These are phyloP conservation scores for Clonostachys rhizophaga DNA, from an alignment of 2,329 filamentous ascomycete species.

Conservation along the genomic window DNA sequence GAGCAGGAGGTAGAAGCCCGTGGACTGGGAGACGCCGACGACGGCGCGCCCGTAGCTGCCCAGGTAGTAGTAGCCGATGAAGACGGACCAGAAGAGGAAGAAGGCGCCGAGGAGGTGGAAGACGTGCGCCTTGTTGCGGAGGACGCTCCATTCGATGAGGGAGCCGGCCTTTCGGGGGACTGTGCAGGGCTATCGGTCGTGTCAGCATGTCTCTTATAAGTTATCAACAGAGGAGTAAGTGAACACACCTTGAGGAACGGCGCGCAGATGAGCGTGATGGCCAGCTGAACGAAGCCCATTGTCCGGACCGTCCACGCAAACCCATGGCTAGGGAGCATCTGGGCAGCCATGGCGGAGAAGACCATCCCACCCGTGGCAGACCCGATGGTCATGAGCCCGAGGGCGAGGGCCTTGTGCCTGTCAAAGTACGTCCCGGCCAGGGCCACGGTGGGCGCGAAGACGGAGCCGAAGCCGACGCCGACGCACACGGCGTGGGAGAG, in stretches of 20 bases:
- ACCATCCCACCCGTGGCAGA: slow-evolving; percentile 11
- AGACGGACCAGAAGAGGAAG: slow-evolving; percentile 27
- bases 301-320: not conserved
- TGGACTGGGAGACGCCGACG: slow-evolving; percentile 33
- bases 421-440: slow-evolving; percentile 23
- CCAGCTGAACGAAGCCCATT: slow-evolving; percentile 9
- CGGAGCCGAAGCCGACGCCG: slow-evolving; percentile 24
- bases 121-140: slow-evolving; percentile 30
- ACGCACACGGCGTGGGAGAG: slow-evolving; percentile 29
- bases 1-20: slow-evolving; percentile 55
- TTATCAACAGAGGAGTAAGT: slow-evolving; percentile 8
- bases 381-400: slow-evolving; percentile 24
- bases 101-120: slow-evolving; percentile 24
- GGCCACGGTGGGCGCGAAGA: slow-evolving; percentile 18
- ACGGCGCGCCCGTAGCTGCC: slow-evolving; percentile 35
- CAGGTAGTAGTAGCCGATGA: slow-evolving; percentile 40
- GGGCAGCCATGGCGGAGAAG: not conserved
- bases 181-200: slow-evolving; percentile 28
- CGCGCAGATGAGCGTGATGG: slow-evolving; percentile 26
- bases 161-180: slow-evolving; percentile 31
- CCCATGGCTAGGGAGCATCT: not conserved
- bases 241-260: not conserved
- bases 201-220: too few relatives aligned
- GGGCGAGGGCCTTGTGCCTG: slow-evolving; percentile 21
- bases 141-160: slow-evolving; percentile 35